A percentile compares a stretch with the other conserved stretches of the same genome.
Conservation (phyloP, 2,329 filamentous ascomycete species). For the Aspergillus spinulosporus region DNA sequence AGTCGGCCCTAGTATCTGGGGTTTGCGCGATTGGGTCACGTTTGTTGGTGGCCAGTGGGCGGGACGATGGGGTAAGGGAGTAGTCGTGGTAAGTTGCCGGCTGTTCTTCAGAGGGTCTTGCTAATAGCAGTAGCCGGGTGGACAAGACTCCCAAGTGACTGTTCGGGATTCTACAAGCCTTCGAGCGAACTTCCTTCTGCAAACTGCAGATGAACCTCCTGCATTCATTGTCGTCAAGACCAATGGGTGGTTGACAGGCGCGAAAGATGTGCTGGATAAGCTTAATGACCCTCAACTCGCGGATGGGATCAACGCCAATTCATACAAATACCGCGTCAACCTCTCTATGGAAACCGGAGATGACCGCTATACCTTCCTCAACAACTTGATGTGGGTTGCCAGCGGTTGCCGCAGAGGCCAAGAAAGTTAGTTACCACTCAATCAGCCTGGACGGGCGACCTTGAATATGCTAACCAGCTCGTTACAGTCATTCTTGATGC, state of each 20-base stretch:
- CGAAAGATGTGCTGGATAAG: conserved; percentile 52
- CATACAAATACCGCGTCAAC: conserved; percentile 52
- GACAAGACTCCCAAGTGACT: conserved; percentile 52
- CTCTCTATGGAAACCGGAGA: conserved; percentile 54
- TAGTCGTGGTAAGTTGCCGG: conserved; percentile 46
- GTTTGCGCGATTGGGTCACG: conserved; percentile 54
- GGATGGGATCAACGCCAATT: conserved; percentile 49
- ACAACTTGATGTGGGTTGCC: conserved; percentile 53
- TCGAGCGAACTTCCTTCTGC: conserved; percentile 49
- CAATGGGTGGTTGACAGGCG: conserved; percentile 51
- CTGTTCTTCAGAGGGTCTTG: not conserved
- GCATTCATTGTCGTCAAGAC: conserved; percentile 51
- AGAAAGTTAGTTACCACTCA: conserved; percentile 40
- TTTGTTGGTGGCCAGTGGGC: conserved; percentile 55
- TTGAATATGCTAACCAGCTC: conserved; percentile 15
- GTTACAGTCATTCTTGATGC: conserved; percentile 28
- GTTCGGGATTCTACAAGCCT: conserved; percentile 51
- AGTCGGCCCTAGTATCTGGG: conserved; percentile 50
- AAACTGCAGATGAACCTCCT: conserved; percentile 53
- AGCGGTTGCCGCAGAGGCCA: conserved; percentile 49
- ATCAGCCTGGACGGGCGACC: not conserved
- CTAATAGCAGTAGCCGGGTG: conserved; percentile 44
- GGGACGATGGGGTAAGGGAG: conserved; percentile 54
- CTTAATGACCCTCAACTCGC: conserved; percentile 46
- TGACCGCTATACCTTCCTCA: conserved; percentile 51